Evolutionary conservation across 164 flowering plant genomes (phyloP), one percentile per base, ranked within the genome.

Genomic region (Houttuynia cordata): DNA sequence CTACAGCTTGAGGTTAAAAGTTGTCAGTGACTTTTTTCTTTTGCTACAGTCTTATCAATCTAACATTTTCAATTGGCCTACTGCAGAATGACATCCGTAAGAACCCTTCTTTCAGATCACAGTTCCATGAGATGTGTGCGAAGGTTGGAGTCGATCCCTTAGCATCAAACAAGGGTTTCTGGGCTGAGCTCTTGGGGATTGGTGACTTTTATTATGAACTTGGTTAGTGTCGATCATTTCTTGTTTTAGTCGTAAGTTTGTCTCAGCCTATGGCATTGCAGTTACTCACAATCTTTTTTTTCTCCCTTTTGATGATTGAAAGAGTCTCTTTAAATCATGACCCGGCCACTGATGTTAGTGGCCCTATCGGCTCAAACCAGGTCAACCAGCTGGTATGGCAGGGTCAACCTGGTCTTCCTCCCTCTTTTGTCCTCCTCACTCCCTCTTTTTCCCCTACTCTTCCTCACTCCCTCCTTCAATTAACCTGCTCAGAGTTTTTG

Each of bases 151-250:
- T 93, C 24, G 98, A 93, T 71, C 98, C 97, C 6, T 72, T 93
- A 40, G 98, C 98, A 13, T 93, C 96, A 24, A 87, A 93, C 67
- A 89, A 93, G 70, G 97, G 98, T 53, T 89, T 93, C 55, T 93
- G 98, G 98, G 97, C 97, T 0, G 98, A 93, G 85, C 78, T 89
- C 20, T 70, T 93, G 63, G 98, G 97, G 62, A 93, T 93, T 68
- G 98, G 98, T 63, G 98, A 93, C 79, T 93, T 93, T 75, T 93
- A 93, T 68, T 93, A 89, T 68, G 98, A 93, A 73, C 90, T 93
- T 68, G 98, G 98, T 91, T 22, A 55, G 91, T 79, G 54, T 24
- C 57, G 12, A 34, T 69, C 63, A 57, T 37, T 37, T 59, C 34
- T 56, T 7, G 19, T 37, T 22, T 54, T 6, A 10, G 52, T 23